Evolutionary conservation across 768 basidiomycete species (phyloP).

Genomic region (Melanogaster broomeanus): DNA sequence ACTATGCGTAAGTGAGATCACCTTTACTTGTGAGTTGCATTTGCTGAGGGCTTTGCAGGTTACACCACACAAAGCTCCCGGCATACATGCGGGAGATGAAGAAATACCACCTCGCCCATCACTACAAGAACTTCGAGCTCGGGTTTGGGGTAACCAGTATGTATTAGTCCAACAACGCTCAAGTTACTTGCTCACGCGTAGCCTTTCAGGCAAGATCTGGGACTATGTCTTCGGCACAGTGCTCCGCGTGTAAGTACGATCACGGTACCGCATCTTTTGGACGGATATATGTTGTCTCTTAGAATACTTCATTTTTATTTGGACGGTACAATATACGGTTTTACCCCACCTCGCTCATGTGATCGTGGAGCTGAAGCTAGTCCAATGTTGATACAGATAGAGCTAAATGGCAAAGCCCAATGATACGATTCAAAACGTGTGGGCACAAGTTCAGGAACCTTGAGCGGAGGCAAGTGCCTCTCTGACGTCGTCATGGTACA

Average conservation of each 20-base stretch:
- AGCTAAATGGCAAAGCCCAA: too few relatives aligned
- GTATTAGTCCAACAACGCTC: conserved; percentile 20
- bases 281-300: conserved; percentile 1
- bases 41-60: conserved; percentile 36
- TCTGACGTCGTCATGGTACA: too few relatives aligned
- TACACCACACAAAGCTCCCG: conserved; percentile 87
- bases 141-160: conserved; percentile 95
- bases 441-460: too few relatives aligned
- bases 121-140: conserved; percentile 98
- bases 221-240: conserved; percentile 89
- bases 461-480: too few relatives aligned
- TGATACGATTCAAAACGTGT: too few relatives aligned
- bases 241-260: conserved; percentile 51
- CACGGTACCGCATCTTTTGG: neutral
- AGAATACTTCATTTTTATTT: conserved; percentile 9
- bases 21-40: neutral
- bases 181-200: conserved; percentile 1
- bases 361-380: too few relatives aligned
- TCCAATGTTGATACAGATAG: too few relatives aligned
- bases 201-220: conserved; percentile 80
- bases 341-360: neutral
- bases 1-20: conserved; percentile 72
- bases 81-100: conserved; percentile 91
- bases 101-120: conserved; percentile 96
- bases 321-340: conserved; percentile 8